Conservation (phyloP, 176 grass and related monocot species). For the Pontederia paniculata region DNA sequence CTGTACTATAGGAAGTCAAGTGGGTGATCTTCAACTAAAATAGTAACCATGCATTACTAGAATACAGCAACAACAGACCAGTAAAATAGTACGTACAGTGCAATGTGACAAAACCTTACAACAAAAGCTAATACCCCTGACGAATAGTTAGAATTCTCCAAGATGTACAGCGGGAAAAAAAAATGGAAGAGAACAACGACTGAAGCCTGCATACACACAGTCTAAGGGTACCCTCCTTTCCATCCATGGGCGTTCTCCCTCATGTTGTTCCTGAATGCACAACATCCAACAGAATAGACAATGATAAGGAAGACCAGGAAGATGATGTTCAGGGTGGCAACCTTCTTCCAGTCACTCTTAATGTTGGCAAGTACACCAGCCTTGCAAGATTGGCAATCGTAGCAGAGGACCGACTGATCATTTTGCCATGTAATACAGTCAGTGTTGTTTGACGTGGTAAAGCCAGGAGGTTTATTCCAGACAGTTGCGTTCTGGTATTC, state of each 20-base stretch:
- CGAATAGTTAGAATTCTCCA: too few relatives aligned
- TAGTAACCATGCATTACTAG: too few relatives aligned
- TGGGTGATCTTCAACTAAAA: too few relatives aligned
- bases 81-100: too few relatives aligned
- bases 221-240: constrained; percentile 20
- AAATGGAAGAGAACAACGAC: too few relatives aligned
- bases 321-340: constrained; percentile 46
- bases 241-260: constrained; percentile 24
- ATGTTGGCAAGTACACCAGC: constrained; percentile 37
- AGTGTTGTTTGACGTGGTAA: constrained; percentile 1
- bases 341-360: constrained; percentile 43
- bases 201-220: too few relatives aligned
- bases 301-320: constrained; percentile 37
- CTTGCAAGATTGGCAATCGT: constrained; percentile 53
- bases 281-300: constrained; percentile 28
- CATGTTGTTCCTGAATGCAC: constrained; percentile 48
- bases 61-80: too few relatives aligned
- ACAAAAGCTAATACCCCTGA: too few relatives aligned
- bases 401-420: constrained; percentile 41
- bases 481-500: constrained; percentile 29
- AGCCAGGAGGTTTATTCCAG: constrained; percentile 17
- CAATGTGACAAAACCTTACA: too few relatives aligned
- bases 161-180: too few relatives aligned
- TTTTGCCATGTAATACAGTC: constrained; percentile 52
- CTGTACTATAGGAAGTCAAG: too few relatives aligned